These are phyloP conservation scores for Paramecium caudatum DNA, from an alignment of 73 alveolate genomes.

Conservation along the genomic window DNA sequence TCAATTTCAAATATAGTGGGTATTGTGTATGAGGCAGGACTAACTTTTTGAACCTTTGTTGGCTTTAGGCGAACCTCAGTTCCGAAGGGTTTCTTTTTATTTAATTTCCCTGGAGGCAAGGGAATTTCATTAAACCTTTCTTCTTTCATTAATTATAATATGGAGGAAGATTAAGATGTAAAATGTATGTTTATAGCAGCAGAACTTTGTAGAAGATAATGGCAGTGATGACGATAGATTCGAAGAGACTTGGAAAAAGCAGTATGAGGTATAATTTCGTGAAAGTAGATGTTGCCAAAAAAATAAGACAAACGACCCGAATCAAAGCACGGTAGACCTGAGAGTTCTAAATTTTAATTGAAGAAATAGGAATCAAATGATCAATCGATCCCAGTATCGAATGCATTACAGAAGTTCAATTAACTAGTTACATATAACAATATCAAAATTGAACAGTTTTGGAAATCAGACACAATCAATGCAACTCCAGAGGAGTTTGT, in stretches of 20 bases:
- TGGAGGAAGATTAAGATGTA: slow-evolving; percentile 61
- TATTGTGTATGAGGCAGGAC: slow-evolving; percentile 4
- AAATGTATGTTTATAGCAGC: not conserved
- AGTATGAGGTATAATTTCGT: not conserved
- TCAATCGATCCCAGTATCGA: slow-evolving; percentile 16
- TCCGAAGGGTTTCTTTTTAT: not conserved
- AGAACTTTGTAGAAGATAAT: slow-evolving; percentile 60
- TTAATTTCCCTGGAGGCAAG: not conserved
- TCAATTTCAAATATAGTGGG: slow-evolving; percentile 7
- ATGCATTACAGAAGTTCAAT: slow-evolving; percentile 52
- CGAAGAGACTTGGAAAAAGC: slow-evolving; percentile 23
- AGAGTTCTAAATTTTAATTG: slow-evolving; percentile 37
- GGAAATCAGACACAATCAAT: slow-evolving; percentile 63
- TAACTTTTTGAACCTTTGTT: not conserved
- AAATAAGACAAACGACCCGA: slow-evolving; percentile 64
- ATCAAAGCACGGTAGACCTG: slow-evolving; percentile 72
- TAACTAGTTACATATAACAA: slow-evolving; percentile 51
- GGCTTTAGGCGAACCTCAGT: not conserved
- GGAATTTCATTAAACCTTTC: slow-evolving; percentile 4
- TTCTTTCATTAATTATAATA: too few species aligned
- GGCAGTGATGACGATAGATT: slow-evolving; percentile 58
- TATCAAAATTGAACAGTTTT: slow-evolving; percentile 64
- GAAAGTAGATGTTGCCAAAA: slow-evolving; percentile 23
- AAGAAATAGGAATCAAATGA: slow-evolving; percentile 33
- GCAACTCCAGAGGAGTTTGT: slow-evolving; percentile 70